Base-by-base conservation (phyloP, 129 eudicot species). In the Centella asiatica region DNA sequence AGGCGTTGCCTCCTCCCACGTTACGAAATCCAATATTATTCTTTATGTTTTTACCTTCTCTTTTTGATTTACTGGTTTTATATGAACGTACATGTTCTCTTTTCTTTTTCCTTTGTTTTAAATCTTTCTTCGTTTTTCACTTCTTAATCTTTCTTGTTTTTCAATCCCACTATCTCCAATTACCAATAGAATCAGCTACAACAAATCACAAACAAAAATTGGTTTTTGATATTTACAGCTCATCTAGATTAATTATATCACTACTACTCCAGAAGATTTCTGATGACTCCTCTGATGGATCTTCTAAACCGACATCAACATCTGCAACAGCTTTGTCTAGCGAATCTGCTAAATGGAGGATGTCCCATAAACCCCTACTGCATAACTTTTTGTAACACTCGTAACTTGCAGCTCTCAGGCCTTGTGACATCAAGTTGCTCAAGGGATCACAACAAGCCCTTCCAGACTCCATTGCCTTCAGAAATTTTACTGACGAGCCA, bases 401-500 rank as follows among this genome's bases (percentile, higher is more conserved):
- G 45, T 84, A 93, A 3, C 80, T 82, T 25, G 89, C 71, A 23
- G 85, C 89, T 76, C 74, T 85, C 24, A 82, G 19, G 55, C 96
- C 95, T 23, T 76, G 78, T 1, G 87, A 72, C 26, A 79, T 73
- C 84, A 82, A 56, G 40, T 87, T 79, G 60, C 64, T 66, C 69
- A 87, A 75, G 44, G 65, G 44, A 42, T 57, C 75, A 54, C 67
- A 12, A 11, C 45, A 44, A 9, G n/a, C 17, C 4, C 73, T 83
- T 44, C 76, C 95, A 44, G 87, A 85, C 44, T 69, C 74, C 82
- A 93, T 75, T 28, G 80, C 70, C 65, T 69, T 69, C 31, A 88
- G 76, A 72, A 93, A 87, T 49, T 66, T 66, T 32, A 61, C 71
- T 0, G 89, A 60, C 40, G 76, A 67, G 29, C 86, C 92, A 44